These are phyloP conservation scores for Ramaria rubella DNA, from an alignment of 768 basidiomycete species.

Conservation along the genomic window DNA sequence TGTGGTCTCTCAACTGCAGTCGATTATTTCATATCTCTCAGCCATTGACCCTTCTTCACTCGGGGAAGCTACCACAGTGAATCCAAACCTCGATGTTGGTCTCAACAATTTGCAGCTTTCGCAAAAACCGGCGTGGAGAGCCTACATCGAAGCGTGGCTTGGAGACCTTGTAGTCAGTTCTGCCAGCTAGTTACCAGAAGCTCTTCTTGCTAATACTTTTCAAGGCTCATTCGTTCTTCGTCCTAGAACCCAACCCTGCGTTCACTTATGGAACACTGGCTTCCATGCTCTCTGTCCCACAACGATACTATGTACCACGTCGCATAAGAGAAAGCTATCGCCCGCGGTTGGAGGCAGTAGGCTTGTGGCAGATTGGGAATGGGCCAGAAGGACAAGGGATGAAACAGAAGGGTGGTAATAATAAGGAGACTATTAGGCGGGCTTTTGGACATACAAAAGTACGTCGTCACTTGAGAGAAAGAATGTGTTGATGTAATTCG, in stretches of 20 bases:
- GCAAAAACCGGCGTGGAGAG: slow-evolving; percentile 52
- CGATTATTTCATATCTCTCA: slow-evolving; percentile 62
- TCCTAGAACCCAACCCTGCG: slow-evolving; percentile 56
- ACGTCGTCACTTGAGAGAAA: slow-evolving; percentile 1
- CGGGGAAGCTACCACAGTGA: slow-evolving; percentile 18
- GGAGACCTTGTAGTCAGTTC: slow-evolving; percentile 65
- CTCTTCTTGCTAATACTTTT: background rate
- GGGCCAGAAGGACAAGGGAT: slow-evolving; percentile 28
- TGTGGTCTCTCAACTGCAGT: slow-evolving; percentile 42
- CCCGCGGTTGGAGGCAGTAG: slow-evolving; percentile 53
- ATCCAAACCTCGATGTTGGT: slow-evolving; percentile 38
- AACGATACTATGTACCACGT: slow-evolving; percentile 64
- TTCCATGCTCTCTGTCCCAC: slow-evolving; percentile 55
- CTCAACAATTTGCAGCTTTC: slow-evolving; percentile 44
- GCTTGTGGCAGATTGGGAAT: slow-evolving; percentile 51
- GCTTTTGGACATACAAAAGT: slow-evolving; percentile 66
- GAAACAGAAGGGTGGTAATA: slow-evolving; percentile 19
- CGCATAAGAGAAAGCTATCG: slow-evolving; percentile 53
- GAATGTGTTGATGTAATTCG: background rate
- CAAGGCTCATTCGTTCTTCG: slow-evolving; percentile 61
- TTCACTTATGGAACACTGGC: slow-evolving; percentile 51
- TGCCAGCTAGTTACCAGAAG: background rate
- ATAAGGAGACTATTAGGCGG: slow-evolving; percentile 36
- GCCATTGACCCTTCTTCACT: slow-evolving; percentile 29
- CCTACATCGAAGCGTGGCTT: slow-evolving; percentile 58